A percentile compares a stretch with the other conserved stretches of the same genome.
Evolutionary conservation across 345 rosid genomes (phyloP).

Genomic region (Rubroshorea leprosula): DNA sequence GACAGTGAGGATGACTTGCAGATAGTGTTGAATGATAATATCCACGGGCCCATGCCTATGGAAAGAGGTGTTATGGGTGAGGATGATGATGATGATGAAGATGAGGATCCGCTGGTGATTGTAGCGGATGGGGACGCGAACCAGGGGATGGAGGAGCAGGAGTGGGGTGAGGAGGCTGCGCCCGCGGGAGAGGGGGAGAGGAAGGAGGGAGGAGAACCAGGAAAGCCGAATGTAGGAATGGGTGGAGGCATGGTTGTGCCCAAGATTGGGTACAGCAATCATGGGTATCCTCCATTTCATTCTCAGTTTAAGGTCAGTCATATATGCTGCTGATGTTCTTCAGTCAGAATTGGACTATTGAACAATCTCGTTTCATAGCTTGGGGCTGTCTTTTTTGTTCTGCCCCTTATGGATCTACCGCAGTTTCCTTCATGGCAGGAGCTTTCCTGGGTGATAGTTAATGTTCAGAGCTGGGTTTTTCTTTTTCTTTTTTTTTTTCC

Average conservation of each 20-base stretch:
- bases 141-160: constrained; percentile 57
- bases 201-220: constrained; percentile 50
- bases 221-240: too few relatives aligned
- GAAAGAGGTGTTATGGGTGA: constrained; percentile 47
- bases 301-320: too few relatives aligned
- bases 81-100: constrained; percentile 66
- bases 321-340: not conserved
- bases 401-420: too few relatives aligned
- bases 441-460: too few relatives aligned
- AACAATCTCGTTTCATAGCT: not conserved
- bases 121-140: constrained; percentile 56
- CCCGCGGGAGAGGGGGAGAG: constrained; percentile 30
- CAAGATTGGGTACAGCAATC: too few relatives aligned
- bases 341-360: not conserved
- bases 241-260: too few relatives aligned
- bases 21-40: constrained; percentile 79
- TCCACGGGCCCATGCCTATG: constrained; percentile 46
- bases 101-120: constrained; percentile 63
- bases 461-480: not conserved
- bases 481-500: too few relatives aligned
- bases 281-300: too few relatives aligned
- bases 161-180: constrained; percentile 64
- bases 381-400: too few relatives aligned
- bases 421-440: too few relatives aligned
- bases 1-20: constrained; percentile 96